Percentiles rank a stretch among this genome's conserved stretches.
Conservation (phyloP, 2,329 filamentous ascomycete species). For the Arthrinium phaeospermum region DNA sequence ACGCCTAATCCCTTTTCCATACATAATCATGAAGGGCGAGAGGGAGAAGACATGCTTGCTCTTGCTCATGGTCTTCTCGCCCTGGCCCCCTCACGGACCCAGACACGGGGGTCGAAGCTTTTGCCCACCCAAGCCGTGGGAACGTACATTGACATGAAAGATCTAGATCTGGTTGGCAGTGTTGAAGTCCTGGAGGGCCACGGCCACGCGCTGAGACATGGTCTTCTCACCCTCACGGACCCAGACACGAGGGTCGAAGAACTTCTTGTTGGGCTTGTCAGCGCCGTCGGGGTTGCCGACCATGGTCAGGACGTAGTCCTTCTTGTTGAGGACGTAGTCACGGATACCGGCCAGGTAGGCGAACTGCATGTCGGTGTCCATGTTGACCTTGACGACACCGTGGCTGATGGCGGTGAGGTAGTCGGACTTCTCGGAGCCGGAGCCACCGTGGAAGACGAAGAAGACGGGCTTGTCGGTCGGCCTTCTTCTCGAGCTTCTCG, state of each 20-base stretch:
- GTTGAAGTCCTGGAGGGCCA: constrained; percentile 92
- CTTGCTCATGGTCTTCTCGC: too few relatives aligned
- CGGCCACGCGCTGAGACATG: constrained; percentile 81
- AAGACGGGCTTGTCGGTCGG: constrained; percentile 80
- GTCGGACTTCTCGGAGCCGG: constrained; percentile 88
- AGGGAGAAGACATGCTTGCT: too few relatives aligned
- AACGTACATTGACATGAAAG: too few relatives aligned
- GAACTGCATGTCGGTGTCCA: constrained; percentile 97
- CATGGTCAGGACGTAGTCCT: constrained; percentile 86
- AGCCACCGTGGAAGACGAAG: constrained; percentile 99
- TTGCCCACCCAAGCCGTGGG: too few relatives aligned
- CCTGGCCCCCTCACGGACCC: too few relatives aligned
- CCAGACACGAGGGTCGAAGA: constrained; percentile 89
- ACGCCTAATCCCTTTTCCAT: too few relatives aligned
- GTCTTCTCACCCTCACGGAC: constrained; percentile 97
- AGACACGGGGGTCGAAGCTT: too few relatives aligned
- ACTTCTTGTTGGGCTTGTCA: constrained; percentile 99
- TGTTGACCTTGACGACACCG: constrained; percentile 99
- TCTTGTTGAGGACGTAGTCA: constrained; percentile 92
- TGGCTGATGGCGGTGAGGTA: constrained; percentile 87
- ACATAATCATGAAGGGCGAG: too few relatives aligned
- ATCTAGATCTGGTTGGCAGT: constrained; percentile 51
- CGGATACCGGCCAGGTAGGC: constrained; percentile 92
- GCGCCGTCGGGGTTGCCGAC: constrained; percentile 95
- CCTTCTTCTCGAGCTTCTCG: constrained; percentile 64